Evolutionary conservation across 73 alveolate genomes (phyloP).

Genomic region (Paramecium bursaria): DNA sequence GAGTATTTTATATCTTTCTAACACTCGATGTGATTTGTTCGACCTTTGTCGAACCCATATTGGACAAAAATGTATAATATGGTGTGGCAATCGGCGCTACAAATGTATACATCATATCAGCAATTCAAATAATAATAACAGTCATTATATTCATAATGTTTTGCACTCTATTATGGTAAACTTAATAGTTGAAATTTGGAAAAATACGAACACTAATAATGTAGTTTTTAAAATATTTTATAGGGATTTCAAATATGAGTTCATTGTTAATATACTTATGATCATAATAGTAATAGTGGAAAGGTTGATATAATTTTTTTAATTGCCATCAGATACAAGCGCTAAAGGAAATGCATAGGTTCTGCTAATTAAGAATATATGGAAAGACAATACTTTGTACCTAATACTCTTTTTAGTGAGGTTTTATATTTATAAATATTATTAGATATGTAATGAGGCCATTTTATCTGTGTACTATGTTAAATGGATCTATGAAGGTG

Average conservation of each 20-base stretch:
- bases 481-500: constrained; percentile 49
- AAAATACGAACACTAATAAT: background rate
- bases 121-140: constrained; percentile 41
- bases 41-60: constrained; percentile 30
- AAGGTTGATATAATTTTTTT: constrained; percentile 17
- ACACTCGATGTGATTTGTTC: constrained; percentile 45
- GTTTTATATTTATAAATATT: background rate
- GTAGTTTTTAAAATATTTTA: background rate
- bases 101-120: constrained; percentile 10
- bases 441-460: constrained; percentile 15
- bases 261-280: constrained; percentile 14
- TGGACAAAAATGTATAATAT: background rate
- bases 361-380: too few species aligned
- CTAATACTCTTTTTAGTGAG: background rate
- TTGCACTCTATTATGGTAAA: constrained; percentile 54
- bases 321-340: background rate
- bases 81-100: background rate
- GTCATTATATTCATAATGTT: constrained; percentile 7
- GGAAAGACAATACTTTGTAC: too few species aligned
- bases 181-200: constrained; percentile 44
- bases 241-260: constrained; percentile 41
- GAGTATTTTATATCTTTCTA: constrained; percentile 33
- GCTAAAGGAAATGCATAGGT: background rate
- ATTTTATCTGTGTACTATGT: constrained; percentile 18
- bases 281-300: constrained; percentile 30